These are phyloP conservation scores for Rubia tinctorum DNA, from an alignment of 305 asterid genomes.

Conservation along the genomic window DNA sequence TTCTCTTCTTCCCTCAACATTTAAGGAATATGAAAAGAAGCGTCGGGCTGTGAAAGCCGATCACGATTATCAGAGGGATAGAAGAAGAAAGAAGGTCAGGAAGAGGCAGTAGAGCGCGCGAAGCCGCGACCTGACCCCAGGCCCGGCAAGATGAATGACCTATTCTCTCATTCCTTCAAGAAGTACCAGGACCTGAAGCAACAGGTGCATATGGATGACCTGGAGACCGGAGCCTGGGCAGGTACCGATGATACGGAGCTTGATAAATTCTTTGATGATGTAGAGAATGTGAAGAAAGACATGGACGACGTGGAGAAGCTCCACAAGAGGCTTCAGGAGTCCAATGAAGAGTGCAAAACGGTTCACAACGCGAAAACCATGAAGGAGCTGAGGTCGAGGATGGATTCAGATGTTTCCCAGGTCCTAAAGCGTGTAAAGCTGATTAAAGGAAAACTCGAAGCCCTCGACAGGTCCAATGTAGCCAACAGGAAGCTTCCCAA, in stretches of 20 bases:
- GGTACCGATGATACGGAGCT: conserved; percentile 7
- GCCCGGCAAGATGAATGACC: conserved; percentile 86
- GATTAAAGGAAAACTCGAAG: conserved; percentile 61
- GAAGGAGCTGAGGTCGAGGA: conserved; percentile 42
- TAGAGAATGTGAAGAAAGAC: conserved; percentile 54
- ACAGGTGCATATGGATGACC: conserved; percentile 43
- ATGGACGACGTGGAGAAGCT: conserved; percentile 40
- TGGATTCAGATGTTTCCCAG: conserved; percentile 41
- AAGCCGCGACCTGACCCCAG: too few relatives aligned
- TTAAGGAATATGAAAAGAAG: conserved; percentile 24
- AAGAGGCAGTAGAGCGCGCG: too few relatives aligned
- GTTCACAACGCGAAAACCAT: conserved; percentile 39
- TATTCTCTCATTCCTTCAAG: conserved; percentile 70
- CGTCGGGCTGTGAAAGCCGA: conserved; percentile 10
- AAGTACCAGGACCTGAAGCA: conserved; percentile 46
- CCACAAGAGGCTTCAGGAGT: conserved; percentile 34
- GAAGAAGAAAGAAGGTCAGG: conserved; percentile 47
- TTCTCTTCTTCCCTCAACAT: too few relatives aligned
- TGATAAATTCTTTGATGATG: conserved; percentile 5
- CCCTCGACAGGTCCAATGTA: conserved; percentile 50
- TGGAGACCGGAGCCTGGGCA: conserved; percentile 44
- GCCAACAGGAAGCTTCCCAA: conserved; percentile 43
- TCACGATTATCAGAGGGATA: background rate
- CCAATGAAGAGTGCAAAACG: conserved; percentile 43
- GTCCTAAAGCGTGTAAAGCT: conserved; percentile 56